phyloP scores from a whole-genome alignment of 2,329 filamentous ascomycete species.

The Calonectria hawksworthii region DNA sequence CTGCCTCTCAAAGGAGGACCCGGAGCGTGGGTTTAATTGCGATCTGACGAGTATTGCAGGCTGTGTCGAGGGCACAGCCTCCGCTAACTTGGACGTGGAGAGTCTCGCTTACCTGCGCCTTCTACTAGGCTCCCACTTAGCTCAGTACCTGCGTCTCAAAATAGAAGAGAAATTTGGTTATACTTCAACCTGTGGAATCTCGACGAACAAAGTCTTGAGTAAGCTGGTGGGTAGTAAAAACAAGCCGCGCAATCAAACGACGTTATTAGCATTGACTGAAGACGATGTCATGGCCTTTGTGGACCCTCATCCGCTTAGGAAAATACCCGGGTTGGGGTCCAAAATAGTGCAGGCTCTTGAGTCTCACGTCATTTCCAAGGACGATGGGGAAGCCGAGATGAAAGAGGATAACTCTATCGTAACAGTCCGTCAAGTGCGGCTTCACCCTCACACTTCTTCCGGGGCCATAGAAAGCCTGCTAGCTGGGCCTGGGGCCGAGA shows the following conservation, averaged over 20 bases:
- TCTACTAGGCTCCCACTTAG: constrained; percentile 85
- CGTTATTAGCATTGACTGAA: constrained; percentile 77
- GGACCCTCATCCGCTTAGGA: constrained; percentile 80
- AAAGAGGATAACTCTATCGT: constrained; percentile 59
- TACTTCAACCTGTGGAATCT: constrained; percentile 88
- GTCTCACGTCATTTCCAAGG: constrained; percentile 63
- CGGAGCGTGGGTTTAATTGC: constrained; percentile 84
- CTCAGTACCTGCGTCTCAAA: constrained; percentile 77
- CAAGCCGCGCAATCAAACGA: constrained; percentile 91
- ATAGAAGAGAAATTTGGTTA: constrained; percentile 85
- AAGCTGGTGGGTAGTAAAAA: constrained; percentile 88
- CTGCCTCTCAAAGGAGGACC: constrained; percentile 78
- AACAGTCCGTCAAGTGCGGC: constrained; percentile 76
- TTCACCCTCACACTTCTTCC: constrained; percentile 73
- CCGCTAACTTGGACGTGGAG: constrained; percentile 44
- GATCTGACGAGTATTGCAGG: constrained; percentile 80
- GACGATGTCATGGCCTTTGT: constrained; percentile 76
- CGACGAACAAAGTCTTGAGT: constrained; percentile 87
- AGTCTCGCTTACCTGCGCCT: constrained; percentile 70
- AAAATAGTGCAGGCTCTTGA: constrained; percentile 69
- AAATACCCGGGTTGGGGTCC: constrained; percentile 88
- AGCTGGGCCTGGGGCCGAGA: constrained; percentile 76
- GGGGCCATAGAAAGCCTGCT: constrained; percentile 77
- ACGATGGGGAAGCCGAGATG: constrained; percentile 49
- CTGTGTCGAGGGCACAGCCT: constrained; percentile 58